Conservation (phyloP, 306 rosid genomes). For the Amphicarpaea edgeworthii region DNA sequence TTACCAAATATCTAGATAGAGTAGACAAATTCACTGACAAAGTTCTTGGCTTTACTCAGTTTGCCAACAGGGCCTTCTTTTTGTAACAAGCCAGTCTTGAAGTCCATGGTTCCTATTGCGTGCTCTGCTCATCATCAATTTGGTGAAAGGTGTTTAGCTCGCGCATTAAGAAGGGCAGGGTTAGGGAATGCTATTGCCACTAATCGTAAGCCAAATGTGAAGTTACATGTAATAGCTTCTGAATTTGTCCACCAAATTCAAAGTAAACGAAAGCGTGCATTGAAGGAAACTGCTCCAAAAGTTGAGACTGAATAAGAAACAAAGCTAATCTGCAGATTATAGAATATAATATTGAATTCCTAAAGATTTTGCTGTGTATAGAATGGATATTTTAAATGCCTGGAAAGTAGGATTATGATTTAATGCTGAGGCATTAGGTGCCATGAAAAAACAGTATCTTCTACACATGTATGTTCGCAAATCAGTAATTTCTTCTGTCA, state of each 20-base stretch:
- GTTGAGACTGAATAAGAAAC: slow-evolving; percentile 41
- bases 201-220: slow-evolving; percentile 45
- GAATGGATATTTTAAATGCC: slow-evolving; percentile 26
- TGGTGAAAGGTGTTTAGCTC: slow-evolving; percentile 53
- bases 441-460: slow-evolving; percentile 3
- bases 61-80: slow-evolving; percentile 52
- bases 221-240: slow-evolving; percentile 42
- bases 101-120: slow-evolving; percentile 52
- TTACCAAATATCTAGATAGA: slow-evolving; percentile 13
- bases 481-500: neutral
- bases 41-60: slow-evolving; percentile 43
- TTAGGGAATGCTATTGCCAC: slow-evolving; percentile 25
- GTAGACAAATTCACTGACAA: slow-evolving; percentile 36
- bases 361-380: slow-evolving; percentile 46
- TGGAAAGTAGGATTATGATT: slow-evolving; percentile 36
- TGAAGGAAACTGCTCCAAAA: slow-evolving; percentile 42
- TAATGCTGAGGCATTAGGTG: slow-evolving; percentile 19
- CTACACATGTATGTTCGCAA: slow-evolving; percentile 10
- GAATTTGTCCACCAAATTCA: slow-evolving; percentile 55
- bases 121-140: slow-evolving; percentile 48
- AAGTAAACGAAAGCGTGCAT: slow-evolving; percentile 43
- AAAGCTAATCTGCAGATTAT: slow-evolving; percentile 33
- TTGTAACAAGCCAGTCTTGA: slow-evolving; percentile 57
- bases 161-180: slow-evolving; percentile 53
- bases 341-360: slow-evolving; percentile 23